phyloP scores from a whole-genome alignment of 2,329 filamentous ascomycete species.

The Hypoxylon sp. region DNA sequence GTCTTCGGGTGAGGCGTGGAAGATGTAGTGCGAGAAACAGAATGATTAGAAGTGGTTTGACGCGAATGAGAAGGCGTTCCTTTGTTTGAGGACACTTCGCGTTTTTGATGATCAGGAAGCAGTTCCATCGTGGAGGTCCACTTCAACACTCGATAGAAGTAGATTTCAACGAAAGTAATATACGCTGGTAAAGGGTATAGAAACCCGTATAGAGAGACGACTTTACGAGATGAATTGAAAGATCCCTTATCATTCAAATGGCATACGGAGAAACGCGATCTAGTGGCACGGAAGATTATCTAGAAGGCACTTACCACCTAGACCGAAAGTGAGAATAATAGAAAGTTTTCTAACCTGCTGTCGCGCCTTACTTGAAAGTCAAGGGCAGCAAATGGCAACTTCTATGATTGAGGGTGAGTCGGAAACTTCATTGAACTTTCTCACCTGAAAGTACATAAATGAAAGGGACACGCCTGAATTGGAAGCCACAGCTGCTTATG shows the following conservation, averaged over 20 bases:
- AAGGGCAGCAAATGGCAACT: neutral
- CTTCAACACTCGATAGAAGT: conserved; percentile 3
- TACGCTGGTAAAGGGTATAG: neutral
- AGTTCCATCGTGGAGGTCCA: conserved; percentile 16
- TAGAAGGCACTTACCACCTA: no score
- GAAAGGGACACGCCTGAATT: neutral
- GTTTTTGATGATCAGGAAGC: conserved; percentile 10
- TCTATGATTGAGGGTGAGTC: neutral
- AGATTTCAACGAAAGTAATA: neutral
- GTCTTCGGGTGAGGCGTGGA: conserved; percentile 42
- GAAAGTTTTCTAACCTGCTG: neutral
- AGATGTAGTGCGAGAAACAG: conserved; percentile 41
- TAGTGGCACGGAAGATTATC: neutral
- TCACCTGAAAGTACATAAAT: no score
- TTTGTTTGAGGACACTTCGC: conserved; percentile 44
- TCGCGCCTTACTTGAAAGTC: neutral
- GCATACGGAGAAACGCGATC: neutral
- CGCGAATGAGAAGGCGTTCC: conserved; percentile 27
- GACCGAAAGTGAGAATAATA: neutral
- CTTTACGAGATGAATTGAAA: conserved; percentile 9
- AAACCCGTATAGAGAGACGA: neutral
- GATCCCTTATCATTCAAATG: neutral
- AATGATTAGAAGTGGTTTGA: conserved; percentile 23
- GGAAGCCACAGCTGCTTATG: neutral
- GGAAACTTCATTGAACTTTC: neutral